Evolutionary conservation across 371 early-diverging fungal species (phyloP).

Genomic region (Phascolomyces articulosus): DNA sequence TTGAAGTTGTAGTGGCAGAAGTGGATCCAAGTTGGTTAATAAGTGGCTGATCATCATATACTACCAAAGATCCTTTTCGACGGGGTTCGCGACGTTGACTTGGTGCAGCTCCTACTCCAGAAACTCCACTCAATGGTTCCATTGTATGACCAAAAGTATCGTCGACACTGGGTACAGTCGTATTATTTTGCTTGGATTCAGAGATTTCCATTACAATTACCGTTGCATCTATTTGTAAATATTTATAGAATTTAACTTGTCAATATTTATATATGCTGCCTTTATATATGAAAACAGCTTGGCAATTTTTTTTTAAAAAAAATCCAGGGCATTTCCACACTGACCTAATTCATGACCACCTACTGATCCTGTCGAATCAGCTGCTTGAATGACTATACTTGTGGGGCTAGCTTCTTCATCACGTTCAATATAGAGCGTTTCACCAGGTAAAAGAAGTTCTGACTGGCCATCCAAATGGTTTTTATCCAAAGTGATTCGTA

Average conservation of each 20-base stretch:
- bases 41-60: conserved; percentile 63
- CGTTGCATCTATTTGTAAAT: conserved; percentile 29
- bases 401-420: conserved; percentile 67
- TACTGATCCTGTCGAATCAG: conserved; percentile 32
- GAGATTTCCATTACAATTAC: conserved; percentile 41
- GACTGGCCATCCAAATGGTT: conserved; percentile 24
- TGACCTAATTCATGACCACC: conserved; percentile 34
- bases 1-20: background rate
- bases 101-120: conserved; percentile 12
- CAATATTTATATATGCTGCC: too few relatives aligned
- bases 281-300: too few relatives aligned
- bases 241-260: too few relatives aligned
- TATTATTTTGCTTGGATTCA: conserved; percentile 17
- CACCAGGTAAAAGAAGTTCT: conserved; percentile 39
- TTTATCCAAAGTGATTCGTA: conserved; percentile 54
- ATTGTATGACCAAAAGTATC: background rate
- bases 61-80: conserved; percentile 63
- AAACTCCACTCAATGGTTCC: conserved; percentile 8
- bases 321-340: background rate
- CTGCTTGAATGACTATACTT: conserved; percentile 49
- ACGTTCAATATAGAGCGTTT: conserved; percentile 64
- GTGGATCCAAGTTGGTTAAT: background rate
- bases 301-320: too few relatives aligned
- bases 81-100: conserved; percentile 38
- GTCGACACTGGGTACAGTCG: background rate